phyloP scores from a whole-genome alignment of 2,329 filamentous ascomycete species.

The Aspergillus sp. region DNA sequence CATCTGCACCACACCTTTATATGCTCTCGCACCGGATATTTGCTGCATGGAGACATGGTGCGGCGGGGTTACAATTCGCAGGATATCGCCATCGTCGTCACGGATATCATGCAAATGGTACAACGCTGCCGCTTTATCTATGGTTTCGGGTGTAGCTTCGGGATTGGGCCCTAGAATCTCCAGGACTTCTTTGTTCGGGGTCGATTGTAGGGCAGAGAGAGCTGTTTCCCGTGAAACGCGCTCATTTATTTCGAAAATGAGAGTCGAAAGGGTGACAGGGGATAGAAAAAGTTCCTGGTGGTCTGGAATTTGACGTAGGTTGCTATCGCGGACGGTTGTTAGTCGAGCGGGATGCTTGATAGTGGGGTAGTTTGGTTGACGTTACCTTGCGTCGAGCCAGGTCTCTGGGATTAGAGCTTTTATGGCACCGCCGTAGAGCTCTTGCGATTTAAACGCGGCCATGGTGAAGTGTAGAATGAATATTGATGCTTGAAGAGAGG shows the following conservation, averaged over 20 bases:
- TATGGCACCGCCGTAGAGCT: conserved; percentile 38
- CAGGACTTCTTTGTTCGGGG: conserved; percentile 35
- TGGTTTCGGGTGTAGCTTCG: neutral
- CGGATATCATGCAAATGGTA: conserved; percentile 66
- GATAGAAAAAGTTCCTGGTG: conserved; percentile 94
- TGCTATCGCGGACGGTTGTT: conserved; percentile 21
- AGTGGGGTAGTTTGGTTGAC: conserved; percentile 7
- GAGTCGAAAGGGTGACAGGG: conserved; percentile 75
- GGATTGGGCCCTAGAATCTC: conserved; percentile 55
- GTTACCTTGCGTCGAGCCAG: conserved; percentile 40
- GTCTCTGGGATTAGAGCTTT: conserved; percentile 31
- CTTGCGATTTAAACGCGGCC: conserved; percentile 16
- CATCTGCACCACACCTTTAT: conserved; percentile 30
- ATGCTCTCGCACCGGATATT: conserved; percentile 18
- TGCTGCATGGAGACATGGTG: conserved; percentile 56
- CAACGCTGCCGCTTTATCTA: conserved; percentile 15
- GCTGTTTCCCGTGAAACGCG: conserved; percentile 55
- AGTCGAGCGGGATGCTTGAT: neutral
- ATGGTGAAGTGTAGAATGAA: neutral
- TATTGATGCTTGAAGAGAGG: neutral
- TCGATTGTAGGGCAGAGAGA: conserved; percentile 28
- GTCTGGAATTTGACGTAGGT: conserved; percentile 40
- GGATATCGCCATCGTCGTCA: conserved; percentile 57
- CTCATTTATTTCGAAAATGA: conserved; percentile 89
- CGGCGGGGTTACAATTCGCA: conserved; percentile 67